Evolutionary conservation across 2,329 filamentous ascomycete species (phyloP), one percentile per base, ranked within the genome.

Genomic region (Neophaeococcomyces mojaviensis): DNA sequence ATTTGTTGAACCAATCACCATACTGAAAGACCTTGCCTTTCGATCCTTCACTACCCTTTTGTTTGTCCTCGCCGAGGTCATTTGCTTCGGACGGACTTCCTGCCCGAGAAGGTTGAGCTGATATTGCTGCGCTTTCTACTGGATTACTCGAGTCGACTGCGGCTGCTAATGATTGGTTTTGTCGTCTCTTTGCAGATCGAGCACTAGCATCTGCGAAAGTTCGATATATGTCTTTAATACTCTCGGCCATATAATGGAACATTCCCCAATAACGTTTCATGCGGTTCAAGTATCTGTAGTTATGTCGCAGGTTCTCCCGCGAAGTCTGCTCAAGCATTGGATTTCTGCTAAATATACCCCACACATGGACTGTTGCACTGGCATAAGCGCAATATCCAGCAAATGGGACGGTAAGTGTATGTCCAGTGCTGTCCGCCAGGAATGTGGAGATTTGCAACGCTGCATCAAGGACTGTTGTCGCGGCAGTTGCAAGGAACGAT

Each of bases 261-360:
- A 96, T 94, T 49, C 90, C 92, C 92, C 92, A 98, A 59, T 92
- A 89, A 49, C 86, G 86, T 71, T 95, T 96, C 86, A 97, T 94
- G 65, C 87, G 92, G 45, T 84, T 84, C 36, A 98, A 69, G 58
- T 92, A 97, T 59, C 84, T 86, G 58, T 97, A 84, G 54, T 95
- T 97, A 53, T 82, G 86, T 1, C 85, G 81, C 13, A 96, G 71
- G 58, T 95, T 89, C 53, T 82, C 80, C 67, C 94, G 95, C 7
- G 87, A 88, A 7, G 79, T 77, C 10, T 78, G 76, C 62, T 94
- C 86, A 40, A 94, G 75, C 9, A 78, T 70, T 12, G 81, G 70
- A 54, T 94, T 89, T 51, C 87, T 86, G 3, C 88, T 92, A 61
- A 95, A 94, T 3, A 94, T 88, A 4, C 88, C 88, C 56, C 88